A percentile compares a stretch with the other conserved stretches of the same genome.
These are phyloP conservation scores for Pinus taeda DNA, from an alignment of 75 land plant genomes.

Conservation along the genomic window DNA sequence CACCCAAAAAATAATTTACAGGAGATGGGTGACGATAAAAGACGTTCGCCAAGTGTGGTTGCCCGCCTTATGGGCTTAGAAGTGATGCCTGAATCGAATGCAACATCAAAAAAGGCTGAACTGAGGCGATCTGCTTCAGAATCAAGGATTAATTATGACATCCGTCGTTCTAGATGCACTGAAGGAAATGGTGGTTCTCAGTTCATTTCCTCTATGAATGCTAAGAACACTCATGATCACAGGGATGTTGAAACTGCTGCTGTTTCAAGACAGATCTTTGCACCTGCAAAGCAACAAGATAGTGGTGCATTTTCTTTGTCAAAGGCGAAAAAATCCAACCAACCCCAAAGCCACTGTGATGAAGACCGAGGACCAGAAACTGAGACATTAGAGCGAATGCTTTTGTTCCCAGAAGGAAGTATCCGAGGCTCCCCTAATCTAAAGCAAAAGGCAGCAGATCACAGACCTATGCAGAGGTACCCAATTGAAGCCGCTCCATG, in stretches of 20 bases:
- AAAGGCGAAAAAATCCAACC: constrained; percentile 2
- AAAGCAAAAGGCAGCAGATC: constrained; percentile 2
- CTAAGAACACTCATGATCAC: constrained; percentile 5
- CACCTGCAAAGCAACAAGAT: constrained; percentile 6
- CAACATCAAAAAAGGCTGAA: constrained; percentile 1
- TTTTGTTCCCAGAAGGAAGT: constrained; percentile 4
- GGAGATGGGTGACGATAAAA: constrained; percentile 1
- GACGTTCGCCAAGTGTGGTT: constrained; percentile 43
- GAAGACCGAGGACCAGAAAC: background rate
- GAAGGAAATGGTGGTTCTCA: constrained; percentile 6
- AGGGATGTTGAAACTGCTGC: constrained; percentile 1
- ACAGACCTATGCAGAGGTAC: constrained; percentile 26
- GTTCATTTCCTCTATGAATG: background rate
- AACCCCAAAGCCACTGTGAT: background rate
- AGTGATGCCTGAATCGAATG: constrained; percentile 29
- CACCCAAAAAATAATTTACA: background rate
- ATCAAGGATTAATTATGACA: constrained; percentile 21
- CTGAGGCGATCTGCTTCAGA: constrained; percentile 22
- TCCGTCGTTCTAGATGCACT: background rate
- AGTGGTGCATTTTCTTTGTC: constrained; percentile 2
- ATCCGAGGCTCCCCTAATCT: background rate
- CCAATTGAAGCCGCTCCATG: constrained; percentile 76
- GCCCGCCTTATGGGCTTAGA: constrained; percentile 85
- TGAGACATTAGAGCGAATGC: background rate
- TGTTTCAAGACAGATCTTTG: constrained; percentile 5